phyloP scores from a whole-genome alignment of 345 rosid species.

The Bruguiera gymnorhiza region DNA sequence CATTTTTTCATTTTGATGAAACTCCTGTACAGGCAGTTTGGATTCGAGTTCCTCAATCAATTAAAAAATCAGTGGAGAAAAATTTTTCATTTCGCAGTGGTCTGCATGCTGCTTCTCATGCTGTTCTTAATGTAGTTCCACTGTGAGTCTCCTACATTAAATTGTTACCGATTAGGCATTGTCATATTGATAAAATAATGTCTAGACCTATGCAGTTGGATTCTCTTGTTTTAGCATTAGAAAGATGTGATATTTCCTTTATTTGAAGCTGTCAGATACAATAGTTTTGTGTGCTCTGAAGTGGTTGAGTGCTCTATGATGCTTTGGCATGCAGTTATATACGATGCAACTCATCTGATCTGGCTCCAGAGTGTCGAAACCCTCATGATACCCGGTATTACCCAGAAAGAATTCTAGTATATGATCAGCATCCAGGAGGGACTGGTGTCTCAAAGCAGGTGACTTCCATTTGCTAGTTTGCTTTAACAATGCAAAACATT shows the following conservation, averaged over 20 bases:
- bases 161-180: neutral
- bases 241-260: neutral
- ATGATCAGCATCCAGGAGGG: conserved; percentile 92
- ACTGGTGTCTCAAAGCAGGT: conserved; percentile 86
- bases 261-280: neutral
- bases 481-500: neutral
- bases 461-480: conserved; percentile 11
- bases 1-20: neutral
- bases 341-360: conserved; percentile 77
- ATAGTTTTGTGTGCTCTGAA: neutral
- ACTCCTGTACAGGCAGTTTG: conserved; percentile 68
- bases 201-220: neutral
- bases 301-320: conserved; percentile 9
- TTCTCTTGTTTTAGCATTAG: neutral
- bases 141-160: conserved; percentile 39
- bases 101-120: conserved; percentile 94
- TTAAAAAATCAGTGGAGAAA: conserved; percentile 47
- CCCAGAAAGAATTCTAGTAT: conserved; percentile 72
- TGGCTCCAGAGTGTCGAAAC: conserved; percentile 90
- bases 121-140: conserved; percentile 76
- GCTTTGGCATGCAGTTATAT: conserved; percentile 43
- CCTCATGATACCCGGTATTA: conserved; percentile 53
- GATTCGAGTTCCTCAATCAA: conserved; percentile 67
- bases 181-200: conserved; percentile 3
- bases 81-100: conserved; percentile 57